Conservation (phyloP, 805 yeast species). For the Kurtzmaniella cleridarum region DNA sequence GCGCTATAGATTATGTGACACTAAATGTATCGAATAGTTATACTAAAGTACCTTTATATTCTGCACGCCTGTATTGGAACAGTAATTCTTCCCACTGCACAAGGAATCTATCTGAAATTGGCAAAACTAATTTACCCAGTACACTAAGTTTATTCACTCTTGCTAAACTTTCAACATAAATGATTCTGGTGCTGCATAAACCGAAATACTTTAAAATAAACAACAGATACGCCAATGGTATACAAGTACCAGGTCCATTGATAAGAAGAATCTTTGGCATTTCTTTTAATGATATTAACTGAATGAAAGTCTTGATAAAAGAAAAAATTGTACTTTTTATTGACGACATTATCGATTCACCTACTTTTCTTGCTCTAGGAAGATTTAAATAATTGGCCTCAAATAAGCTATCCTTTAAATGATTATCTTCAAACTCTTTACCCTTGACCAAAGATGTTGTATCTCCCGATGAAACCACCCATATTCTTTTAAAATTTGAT, state of each 20-base stretch:
- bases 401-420: constrained; percentile 8
- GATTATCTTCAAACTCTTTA: constrained; percentile 27
- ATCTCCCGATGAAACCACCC: constrained; percentile 49
- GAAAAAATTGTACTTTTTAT: constrained; percentile 40
- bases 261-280: constrained; percentile 43
- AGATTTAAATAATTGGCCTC: constrained; percentile 25
- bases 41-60: constrained; percentile 74
- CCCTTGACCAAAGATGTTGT: constrained; percentile 41
- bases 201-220: constrained; percentile 47
- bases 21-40: constrained; percentile 22
- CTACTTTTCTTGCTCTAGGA: constrained; percentile 58
- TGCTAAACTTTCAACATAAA: constrained; percentile 85
- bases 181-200: constrained; percentile 45
- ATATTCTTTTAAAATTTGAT: constrained; percentile 22
- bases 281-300: constrained; percentile 21
- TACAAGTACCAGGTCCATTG: constrained; percentile 84
- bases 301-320: constrained; percentile 19
- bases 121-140: constrained; percentile 67
- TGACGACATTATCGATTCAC: constrained; percentile 47
- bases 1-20: too few relatives aligned
- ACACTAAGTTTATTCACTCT: constrained; percentile 71
- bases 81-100: constrained; percentile 84
- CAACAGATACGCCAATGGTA: constrained; percentile 59
- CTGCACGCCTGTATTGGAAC: constrained; percentile 50
- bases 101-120: constrained; percentile 68